Base-by-base conservation (phyloP, 2,329 filamentous ascomycete species). In the Colletotrichum magnum region DNA sequence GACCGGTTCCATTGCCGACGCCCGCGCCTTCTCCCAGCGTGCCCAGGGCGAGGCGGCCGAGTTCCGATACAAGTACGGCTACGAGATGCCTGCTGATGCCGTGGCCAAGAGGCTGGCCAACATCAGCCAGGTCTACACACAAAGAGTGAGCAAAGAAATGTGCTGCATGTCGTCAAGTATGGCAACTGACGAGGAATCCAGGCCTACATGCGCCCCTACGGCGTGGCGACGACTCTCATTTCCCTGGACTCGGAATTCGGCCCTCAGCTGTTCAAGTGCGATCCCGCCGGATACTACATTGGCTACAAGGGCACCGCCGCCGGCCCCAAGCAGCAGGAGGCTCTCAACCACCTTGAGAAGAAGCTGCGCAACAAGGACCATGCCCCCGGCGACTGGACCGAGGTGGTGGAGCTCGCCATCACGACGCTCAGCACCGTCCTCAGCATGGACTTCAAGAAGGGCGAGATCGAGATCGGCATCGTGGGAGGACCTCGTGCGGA, bases 391-490 rank as follows among this genome's bases (percentile, higher is more conserved):
- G 91, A 86, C 78, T 99, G 96, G 96, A 94, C 97, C 82, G 96
- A 99, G 70, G 96, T 99, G 57, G 95, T 99, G 58, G 96, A 99
- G 87, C 88, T 98, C 76, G 96, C 94, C 68, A 99, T 99, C 81
- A 93, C 94, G 52, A 95, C 96, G 6, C 85, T 99, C 81, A 97
- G 95, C 89, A 97, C 93, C 43, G 95, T 99, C 70, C 88, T 99
- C 73, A 98, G 95, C 83, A 97, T 98, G 82, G 96, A 99, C 82
- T 99, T 99, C 88, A 99, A 99, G 90, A 98, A 98, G 88, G 93
- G 93, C 76, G 96, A 99, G 87, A 92, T 99, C 80, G 96, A 99
- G 85, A 94, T 99, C 83, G 96, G 96, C 72, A 95, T 99, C 78
- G 96, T 98, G 63, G 96, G 96, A 74, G 95, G 94, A 36, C 95